Percentiles rank a stretch among this genome's conserved stretches.
phyloP scores from a whole-genome alignment of 768 basidiomycete genomes.

The Naganishia onofrii region DNA sequence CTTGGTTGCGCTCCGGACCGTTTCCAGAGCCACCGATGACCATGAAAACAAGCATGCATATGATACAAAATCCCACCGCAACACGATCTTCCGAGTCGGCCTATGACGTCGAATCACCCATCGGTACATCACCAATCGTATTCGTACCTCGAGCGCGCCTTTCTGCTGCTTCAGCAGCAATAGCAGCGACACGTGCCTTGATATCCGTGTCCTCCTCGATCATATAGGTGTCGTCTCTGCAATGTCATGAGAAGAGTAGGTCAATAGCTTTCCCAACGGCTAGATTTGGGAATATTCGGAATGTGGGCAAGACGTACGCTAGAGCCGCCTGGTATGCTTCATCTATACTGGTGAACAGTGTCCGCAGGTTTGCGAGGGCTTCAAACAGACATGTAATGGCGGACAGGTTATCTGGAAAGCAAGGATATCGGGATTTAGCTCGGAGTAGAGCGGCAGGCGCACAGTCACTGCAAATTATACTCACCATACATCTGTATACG shows the following conservation, averaged over 20 bases:
- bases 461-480: constrained; percentile 49
- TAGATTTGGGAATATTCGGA: background rate
- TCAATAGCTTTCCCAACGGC: background rate
- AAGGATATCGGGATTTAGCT: background rate
- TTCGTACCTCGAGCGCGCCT: constrained; percentile 5
- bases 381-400: constrained; percentile 74
- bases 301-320: constrained; percentile 1
- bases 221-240: constrained; percentile 41
- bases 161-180: constrained; percentile 16
- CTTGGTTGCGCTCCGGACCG: too few species aligned
- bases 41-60: background rate
- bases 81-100: background rate
- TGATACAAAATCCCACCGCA: background rate
- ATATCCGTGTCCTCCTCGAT: constrained; percentile 48
- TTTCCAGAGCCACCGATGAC: background rate
- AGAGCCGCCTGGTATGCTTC: constrained; percentile 62
- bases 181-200: constrained; percentile 38
- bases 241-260: background rate
- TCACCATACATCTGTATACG: constrained; percentile 99
- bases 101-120: constrained; percentile 16
- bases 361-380: constrained; percentile 74
- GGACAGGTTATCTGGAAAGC: constrained; percentile 70
- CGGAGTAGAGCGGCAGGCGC: background rate
- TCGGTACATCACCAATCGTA: constrained; percentile 11
- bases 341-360: constrained; percentile 69